A percentile compares a stretch with the other conserved stretches of the same genome.
These are phyloP conservation scores for Maudiozyma saulgeensis DNA, from an alignment of 805 yeast species.

Conservation along the genomic window DNA sequence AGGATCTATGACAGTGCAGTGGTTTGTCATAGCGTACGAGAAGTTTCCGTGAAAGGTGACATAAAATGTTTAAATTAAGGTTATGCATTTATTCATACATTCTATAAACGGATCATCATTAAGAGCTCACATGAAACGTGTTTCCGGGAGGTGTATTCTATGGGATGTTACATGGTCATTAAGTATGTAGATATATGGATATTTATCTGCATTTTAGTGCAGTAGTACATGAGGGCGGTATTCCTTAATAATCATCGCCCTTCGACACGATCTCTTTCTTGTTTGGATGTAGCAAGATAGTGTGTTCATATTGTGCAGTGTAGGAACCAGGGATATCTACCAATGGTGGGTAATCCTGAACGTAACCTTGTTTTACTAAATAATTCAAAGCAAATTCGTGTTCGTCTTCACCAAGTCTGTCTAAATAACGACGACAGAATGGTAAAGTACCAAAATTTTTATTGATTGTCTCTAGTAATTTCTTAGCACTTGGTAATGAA, in stretches of 20 bases:
- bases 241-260: slow-evolving; percentile 88
- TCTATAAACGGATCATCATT: too few species aligned
- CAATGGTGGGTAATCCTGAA: slow-evolving; percentile 89
- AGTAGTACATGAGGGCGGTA: background rate
- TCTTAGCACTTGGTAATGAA: slow-evolving; percentile 54
- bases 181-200: too few species aligned
- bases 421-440: slow-evolving; percentile 91
- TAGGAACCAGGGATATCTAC: slow-evolving; percentile 74
- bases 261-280: slow-evolving; percentile 89
- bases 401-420: slow-evolving; percentile 84
- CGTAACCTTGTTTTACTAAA: slow-evolving; percentile 76
- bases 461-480: slow-evolving; percentile 60
- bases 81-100: too few species aligned
- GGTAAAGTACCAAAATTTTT: slow-evolving; percentile 88
- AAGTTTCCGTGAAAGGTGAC: too few species aligned
- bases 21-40: too few species aligned
- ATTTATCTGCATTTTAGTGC: too few species aligned
- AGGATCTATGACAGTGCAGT: too few species aligned
- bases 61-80: too few species aligned
- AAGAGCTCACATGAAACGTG: too few species aligned
- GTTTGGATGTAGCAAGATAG: slow-evolving; percentile 80
- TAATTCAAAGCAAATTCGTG: slow-evolving; percentile 79
- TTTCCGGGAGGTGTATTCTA: too few species aligned
- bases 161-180: too few species aligned
- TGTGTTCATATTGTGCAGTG: slow-evolving; percentile 96